Base-by-base conservation (phyloP, 1,284 basidiomycete genomes). In the Athelia sp. region DNA sequence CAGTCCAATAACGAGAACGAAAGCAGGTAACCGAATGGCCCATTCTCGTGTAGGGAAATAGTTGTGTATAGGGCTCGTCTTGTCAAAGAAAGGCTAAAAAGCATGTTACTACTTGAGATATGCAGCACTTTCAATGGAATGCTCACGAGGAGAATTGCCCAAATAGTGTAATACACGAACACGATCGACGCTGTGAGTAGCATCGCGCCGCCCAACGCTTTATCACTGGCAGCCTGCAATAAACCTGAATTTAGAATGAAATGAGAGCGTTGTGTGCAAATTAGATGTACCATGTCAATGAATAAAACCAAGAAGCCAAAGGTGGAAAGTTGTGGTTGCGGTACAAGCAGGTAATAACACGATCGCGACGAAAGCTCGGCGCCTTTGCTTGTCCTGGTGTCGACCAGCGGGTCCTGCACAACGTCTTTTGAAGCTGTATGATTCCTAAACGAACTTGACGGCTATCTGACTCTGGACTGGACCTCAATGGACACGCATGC, bases 31-130 rank as follows among this genome's bases (percentile, higher is more conserved):
- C 23, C 89, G 81, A 34, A 96, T 74, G 4, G 92, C 94, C 93
- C 93, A 97, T 72, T 94, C 91, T 50, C 94, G 77, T 8, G 88
- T 64, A 0, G 91, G 94, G 64, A 98, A 97, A 65, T 80, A 82
- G 46, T 60, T 60, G 56, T 95, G 91, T 34, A 96, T 72, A 11
- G 82, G 74, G 57, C 82, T 91, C 8, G 81, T 77, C 3, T 75
- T 55, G 50, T 89, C 82, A 54, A 96, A 84, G 72, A 97, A 93
- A 6, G 93, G 93, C 93, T 96, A 43, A 44, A 29, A 22, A 29
- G 42, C 4, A 24, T 50, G 48, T 47, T 48, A 21, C 11, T 17
- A 40, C 50, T 18, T 31, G 19, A 51, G 44, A 21, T 40, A 40
- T 22, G 36, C 36, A 40, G 21, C 8, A 43, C 24, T 15, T 36